These are phyloP conservation scores for Cyclotella baltica DNA, from an alignment of 108 stramenopile genomes.

Conservation along the genomic window DNA sequence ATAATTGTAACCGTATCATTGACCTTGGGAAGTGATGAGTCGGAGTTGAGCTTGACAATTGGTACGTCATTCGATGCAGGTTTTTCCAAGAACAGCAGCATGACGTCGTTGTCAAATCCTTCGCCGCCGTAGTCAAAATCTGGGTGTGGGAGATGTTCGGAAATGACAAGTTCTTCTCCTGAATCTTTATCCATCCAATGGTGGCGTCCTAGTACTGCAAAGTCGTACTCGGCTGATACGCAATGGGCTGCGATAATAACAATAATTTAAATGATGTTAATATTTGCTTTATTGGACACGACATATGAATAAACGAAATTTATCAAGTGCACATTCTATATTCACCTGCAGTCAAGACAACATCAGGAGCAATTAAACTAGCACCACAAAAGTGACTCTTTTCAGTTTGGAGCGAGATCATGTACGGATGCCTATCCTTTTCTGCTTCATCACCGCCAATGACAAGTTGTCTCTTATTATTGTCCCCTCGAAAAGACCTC, in stretches of 20 bases:
- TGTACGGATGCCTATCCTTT: slow-evolving; percentile 11
- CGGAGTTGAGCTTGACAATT: slow-evolving; percentile 37
- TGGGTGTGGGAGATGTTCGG: background rate
- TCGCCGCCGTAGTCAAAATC: background rate
- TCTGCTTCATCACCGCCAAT: slow-evolving; percentile 8
- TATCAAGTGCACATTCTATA: too few relatives aligned
- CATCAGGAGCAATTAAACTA: slow-evolving; percentile 1
- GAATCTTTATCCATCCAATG: background rate
- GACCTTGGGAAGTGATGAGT: slow-evolving; percentile 33
- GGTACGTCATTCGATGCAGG: background rate
- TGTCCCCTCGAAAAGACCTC: background rate
- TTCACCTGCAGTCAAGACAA: slow-evolving; percentile 3
- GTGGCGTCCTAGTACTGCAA: background rate
- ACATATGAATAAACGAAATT: too few relatives aligned
- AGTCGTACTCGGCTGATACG: background rate
- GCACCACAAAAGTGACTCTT: background rate
- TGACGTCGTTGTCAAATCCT: background rate
- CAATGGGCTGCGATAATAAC: background rate
- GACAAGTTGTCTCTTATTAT: background rate
- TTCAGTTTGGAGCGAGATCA: background rate
- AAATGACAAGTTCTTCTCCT: background rate
- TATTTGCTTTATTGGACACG: too few relatives aligned
- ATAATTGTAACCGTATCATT: slow-evolving; percentile 49
- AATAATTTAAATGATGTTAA: background rate
- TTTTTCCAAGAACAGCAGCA: background rate